Evolutionary conservation across 495 filamentous ascomycete species (phyloP).

Genomic region (Trichoderma reesei): DNA sequence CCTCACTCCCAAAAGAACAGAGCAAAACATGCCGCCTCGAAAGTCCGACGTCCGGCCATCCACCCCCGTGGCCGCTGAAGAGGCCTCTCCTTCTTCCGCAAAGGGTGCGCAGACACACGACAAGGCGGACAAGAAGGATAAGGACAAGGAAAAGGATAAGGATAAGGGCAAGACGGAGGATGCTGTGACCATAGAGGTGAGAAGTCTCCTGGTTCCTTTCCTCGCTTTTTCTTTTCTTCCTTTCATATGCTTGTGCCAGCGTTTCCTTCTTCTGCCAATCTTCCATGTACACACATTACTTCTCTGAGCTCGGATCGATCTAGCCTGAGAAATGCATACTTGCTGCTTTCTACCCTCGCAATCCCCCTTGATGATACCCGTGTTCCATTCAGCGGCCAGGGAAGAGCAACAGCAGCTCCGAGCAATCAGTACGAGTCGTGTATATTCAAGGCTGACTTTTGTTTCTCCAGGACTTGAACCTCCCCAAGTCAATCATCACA

Average conservation of each 20-base stretch:
- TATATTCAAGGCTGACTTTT: neutral
- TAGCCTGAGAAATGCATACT: too few relatives aligned
- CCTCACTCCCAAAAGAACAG: neutral
- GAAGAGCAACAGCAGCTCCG: too few relatives aligned
- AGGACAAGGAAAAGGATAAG: conserved; percentile 21
- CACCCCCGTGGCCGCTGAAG: conserved; percentile 11
- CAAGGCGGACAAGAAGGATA: conserved; percentile 21
- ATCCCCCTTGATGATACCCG: too few relatives aligned
- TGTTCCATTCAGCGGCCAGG: neutral
- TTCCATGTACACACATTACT: too few relatives aligned
- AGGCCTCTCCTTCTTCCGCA: conserved; percentile 17
- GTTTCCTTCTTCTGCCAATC: neutral
- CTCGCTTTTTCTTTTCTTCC: too few relatives aligned
- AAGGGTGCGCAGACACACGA: conserved; percentile 20
- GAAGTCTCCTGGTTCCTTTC: too few relatives aligned
- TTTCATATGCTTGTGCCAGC: neutral
- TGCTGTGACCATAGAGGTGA: conserved; percentile 33
- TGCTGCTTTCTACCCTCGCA: too few relatives aligned
- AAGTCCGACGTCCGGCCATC: conserved; percentile 25
- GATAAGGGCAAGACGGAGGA: conserved; percentile 24
- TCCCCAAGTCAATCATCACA: conserved; percentile 89
- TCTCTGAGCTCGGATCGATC: too few relatives aligned
- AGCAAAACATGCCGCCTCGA: conserved; percentile 26
- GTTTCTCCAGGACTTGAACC: conserved; percentile 62
- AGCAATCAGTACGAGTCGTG: neutral